Conservation (phyloP, 352 stramenopile species). For the Pythium rhizo-oryzae region DNA sequence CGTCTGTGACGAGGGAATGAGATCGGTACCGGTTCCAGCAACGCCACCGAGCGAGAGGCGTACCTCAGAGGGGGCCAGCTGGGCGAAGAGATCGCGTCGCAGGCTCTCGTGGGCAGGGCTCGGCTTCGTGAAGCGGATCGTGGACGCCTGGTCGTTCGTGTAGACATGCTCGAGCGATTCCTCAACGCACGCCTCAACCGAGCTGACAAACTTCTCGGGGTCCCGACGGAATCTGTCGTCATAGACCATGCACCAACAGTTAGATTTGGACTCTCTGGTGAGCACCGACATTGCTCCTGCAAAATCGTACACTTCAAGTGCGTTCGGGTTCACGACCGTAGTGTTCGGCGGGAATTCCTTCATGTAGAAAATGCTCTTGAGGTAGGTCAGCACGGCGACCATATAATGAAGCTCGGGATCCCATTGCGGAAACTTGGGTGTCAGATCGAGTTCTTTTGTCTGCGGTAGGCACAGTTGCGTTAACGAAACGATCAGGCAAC, state of each 20-base stretch:
- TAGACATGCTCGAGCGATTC: conserved; percentile 94
- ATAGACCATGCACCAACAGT: background rate
- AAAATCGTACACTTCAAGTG: conserved; percentile 81
- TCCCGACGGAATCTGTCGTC: conserved; percentile 74
- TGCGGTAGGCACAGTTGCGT: conserved; percentile 15
- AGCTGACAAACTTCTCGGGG: conserved; percentile 87
- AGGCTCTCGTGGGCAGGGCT: conserved; percentile 82
- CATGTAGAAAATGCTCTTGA: conserved; percentile 99
- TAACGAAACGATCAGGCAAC: background rate
- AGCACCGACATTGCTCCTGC: background rate
- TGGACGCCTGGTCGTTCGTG: conserved; percentile 92
- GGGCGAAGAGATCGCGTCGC: conserved; percentile 78
- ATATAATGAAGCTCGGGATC: conserved; percentile 95
- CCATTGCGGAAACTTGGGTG: conserved; percentile 92
- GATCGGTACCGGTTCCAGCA: background rate
- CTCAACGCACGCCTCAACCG: conserved; percentile 91
- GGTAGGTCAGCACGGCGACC: conserved; percentile 94
- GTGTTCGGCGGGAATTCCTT: conserved; percentile 87
- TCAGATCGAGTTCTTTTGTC: conserved; percentile 92
- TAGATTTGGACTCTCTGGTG: background rate
- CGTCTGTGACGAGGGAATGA: background rate
- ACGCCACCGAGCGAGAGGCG: background rate
- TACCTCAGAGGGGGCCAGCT: conserved; percentile 43
- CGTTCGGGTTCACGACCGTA: conserved; percentile 80
- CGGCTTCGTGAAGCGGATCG: conserved; percentile 85